Percentiles rank a stretch among this genome's conserved stretches.
Evolutionary conservation across 2,329 filamentous ascomycete genomes (phyloP).

Genomic region (Blumeria graminis): DNA sequence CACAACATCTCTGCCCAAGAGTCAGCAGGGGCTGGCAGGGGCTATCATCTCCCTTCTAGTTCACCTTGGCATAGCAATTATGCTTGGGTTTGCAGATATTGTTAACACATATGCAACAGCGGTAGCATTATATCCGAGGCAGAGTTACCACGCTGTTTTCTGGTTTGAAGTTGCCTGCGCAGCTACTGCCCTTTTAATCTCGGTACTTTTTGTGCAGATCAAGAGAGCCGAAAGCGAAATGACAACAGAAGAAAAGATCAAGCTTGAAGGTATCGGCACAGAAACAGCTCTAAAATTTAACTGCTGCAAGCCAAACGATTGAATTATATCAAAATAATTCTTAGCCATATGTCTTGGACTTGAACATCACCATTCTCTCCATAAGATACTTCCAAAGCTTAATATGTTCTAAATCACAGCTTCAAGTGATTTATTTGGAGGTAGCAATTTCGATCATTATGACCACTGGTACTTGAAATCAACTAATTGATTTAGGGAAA

Average conservation of each 20-base stretch:
- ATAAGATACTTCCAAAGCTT: no score
- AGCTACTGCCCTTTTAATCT: constrained; percentile 24
- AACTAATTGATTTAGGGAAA: no score
- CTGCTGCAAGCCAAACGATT: no score
- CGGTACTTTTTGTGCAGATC: constrained; percentile 27
- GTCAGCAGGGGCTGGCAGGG: constrained; percentile 46
- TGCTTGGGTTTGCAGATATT: constrained; percentile 47
- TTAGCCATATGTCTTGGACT: no score
- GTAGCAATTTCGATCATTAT: no score
- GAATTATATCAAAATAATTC: no score
- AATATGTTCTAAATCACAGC: no score
- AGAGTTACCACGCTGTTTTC: constrained; percentile 40
- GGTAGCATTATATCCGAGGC: constrained; percentile 17
- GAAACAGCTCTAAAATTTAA: no score
- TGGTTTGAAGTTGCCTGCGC: constrained; percentile 39
- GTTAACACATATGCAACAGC: constrained; percentile 20
- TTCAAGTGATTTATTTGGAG: no score
- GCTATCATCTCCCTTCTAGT: constrained; percentile 46
- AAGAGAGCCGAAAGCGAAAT: constrained; percentile 29
- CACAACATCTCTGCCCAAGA: constrained; percentile 41
- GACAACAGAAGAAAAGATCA: constrained; percentile 26
- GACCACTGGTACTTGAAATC: no score
- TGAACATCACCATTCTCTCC: no score
- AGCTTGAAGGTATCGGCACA: not conserved
- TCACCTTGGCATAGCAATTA: constrained; percentile 48